Evolutionary conservation across 139 green algal genomes (phyloP), one percentile per base, ranked within the genome.

Genomic region (Tetraselmis striata): DNA sequence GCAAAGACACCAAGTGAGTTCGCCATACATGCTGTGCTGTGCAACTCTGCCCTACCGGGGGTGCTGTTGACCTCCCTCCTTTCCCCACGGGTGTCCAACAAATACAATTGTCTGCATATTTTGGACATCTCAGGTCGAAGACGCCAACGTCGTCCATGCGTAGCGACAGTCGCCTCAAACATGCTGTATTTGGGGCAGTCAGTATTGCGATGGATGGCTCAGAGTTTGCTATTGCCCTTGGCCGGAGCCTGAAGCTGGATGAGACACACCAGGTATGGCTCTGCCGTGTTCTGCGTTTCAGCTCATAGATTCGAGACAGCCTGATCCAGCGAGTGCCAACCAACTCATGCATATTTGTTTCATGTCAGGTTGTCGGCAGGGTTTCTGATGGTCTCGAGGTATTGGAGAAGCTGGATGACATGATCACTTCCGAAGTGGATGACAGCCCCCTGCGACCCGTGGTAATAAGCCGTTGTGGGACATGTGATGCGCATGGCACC

Each of bases 171-270:
- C 29, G 30, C 26, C 79, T 82, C 11, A 75, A 76, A 29, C 79
- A 82, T 79, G 76, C 30, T 2, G 80, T 80, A 2, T 28, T 29
- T n/a, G 80, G 80, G 23, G 29, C 80, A 32, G 80, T 83, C 23
- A 74, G 74, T 81, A 23, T 83, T 18, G 59, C 31, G 24, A 29
- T 30, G 59, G 58, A 78, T 78, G 80, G 80, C 26, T 75, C 45
- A 22, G 80, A 83, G 78, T 31, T 83, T 45, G 80, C 58, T 11
- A 81, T 83, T 31, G 74, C 45, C 23, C 22, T 83, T 2, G 27
- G 23, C 11, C 45, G 45, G 45, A 67, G 11, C 45, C 45, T 67
- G 11, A 67, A 67, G 45, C 45, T 67, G 18, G 45, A 67, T 18
- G 45, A 67, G 45, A 67, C 45, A 18, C 45, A 67, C 45, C 45